Conservation (phyloP, 805 yeast species). For the Pichia occidentalis region DNA sequence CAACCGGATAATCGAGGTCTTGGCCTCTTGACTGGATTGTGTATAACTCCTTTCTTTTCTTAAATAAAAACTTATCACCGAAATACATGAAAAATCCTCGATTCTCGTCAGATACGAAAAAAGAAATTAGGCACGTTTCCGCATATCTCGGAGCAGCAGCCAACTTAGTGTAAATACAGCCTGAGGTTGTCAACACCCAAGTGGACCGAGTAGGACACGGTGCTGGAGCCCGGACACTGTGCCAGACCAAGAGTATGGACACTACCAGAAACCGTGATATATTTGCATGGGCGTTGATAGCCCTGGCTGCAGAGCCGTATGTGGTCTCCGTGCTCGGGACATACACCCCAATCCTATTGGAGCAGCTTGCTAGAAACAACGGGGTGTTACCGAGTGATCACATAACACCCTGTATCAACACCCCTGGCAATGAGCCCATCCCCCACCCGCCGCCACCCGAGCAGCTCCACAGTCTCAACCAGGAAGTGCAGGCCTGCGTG, state of each 20-base stretch:
- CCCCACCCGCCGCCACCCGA: constrained; percentile 31
- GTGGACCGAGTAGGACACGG: neutral
- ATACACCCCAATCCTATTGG: constrained; percentile 64
- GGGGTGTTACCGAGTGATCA: constrained; percentile 61
- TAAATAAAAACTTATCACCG: no score
- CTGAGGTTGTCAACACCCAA: neutral
- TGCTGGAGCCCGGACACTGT: neutral
- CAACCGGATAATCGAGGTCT: neutral
- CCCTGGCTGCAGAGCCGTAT: constrained; percentile 66
- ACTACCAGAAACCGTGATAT: constrained; percentile 10
- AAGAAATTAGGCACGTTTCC: no score
- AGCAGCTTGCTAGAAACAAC: constrained; percentile 64
- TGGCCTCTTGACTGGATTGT: no score
- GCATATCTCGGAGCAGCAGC: no score
- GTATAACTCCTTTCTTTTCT: no score
- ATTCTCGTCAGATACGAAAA: no score
- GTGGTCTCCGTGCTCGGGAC: constrained; percentile 75
- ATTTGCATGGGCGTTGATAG: constrained; percentile 16
- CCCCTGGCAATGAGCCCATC: constrained; percentile 22
- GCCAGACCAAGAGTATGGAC: neutral
- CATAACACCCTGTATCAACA: constrained; percentile 41
- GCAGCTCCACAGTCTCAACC: constrained; percentile 7
- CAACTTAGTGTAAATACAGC: no score
- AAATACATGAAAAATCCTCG: no score
- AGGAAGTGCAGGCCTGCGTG: constrained; percentile 23